A percentile compares a stretch with the other conserved stretches of the same genome.
Conservation (phyloP, 2,329 filamentous ascomycete species). For the Colletotrichum cereale region DNA sequence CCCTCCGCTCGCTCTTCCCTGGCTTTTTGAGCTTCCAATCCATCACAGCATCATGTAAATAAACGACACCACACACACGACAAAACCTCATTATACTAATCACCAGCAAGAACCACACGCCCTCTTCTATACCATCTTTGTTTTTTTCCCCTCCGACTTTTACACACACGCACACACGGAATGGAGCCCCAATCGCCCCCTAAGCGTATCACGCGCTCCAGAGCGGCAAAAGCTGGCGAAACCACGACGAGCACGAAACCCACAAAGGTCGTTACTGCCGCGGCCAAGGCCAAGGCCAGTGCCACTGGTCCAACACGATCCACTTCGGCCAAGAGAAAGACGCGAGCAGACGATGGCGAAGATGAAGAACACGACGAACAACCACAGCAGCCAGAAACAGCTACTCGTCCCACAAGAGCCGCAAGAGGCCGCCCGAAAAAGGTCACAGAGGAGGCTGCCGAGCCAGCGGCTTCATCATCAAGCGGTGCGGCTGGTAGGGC, state of each 20-base stretch:
- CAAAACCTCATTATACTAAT: constrained; percentile 33
- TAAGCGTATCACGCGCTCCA: constrained; percentile 69
- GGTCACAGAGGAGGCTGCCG: constrained; percentile 41
- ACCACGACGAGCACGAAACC: constrained; percentile 51
- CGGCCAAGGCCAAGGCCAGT: constrained; percentile 60
- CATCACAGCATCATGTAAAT: constrained; percentile 35
- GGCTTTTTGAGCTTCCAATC: constrained; percentile 14
- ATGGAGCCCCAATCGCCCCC: constrained; percentile 70
- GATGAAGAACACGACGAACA: constrained; percentile 58
- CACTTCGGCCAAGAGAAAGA: constrained; percentile 63
- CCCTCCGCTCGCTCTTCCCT: constrained; percentile 35
- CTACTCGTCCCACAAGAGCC: constrained; percentile 51
- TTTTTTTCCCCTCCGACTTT: neutral
- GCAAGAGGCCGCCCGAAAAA: constrained; percentile 64
- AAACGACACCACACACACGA: constrained; percentile 16
- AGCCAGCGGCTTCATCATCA: constrained; percentile 32
- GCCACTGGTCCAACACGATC: constrained; percentile 45
- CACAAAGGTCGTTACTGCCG: constrained; percentile 62
- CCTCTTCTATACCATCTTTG: constrained; percentile 26
- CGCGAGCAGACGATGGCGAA: constrained; percentile 64
- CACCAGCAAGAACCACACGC: constrained; percentile 12
- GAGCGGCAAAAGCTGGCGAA: constrained; percentile 57
- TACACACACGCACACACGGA: constrained; percentile 12
- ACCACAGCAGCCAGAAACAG: constrained; percentile 45
- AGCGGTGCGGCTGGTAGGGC: constrained; percentile 44